Evolutionary conservation across 805 yeast species (phyloP), one percentile per base, ranked within the genome.

Genomic region (Nakazawaea ishiwadae): DNA sequence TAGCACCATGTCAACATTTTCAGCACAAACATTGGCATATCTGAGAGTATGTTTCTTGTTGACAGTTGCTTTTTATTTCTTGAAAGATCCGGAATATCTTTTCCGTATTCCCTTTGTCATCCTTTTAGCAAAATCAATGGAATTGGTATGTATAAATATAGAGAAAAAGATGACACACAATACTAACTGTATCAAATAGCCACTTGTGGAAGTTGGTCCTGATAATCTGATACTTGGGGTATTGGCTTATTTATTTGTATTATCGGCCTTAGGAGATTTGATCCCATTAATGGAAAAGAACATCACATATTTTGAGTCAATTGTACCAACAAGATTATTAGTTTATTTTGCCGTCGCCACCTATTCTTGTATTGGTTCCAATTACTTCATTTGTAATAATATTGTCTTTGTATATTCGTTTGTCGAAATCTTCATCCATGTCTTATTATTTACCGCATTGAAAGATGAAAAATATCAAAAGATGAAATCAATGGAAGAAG

Each of bases 361-460:
- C 4, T 69, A 68, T 48, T 59, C 79, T 19, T 79, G 77, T 51
- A 40, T 71, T 31, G 69, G 70, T 42, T 60, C 61, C n/a, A 56
- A 63, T 33, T 66, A 69, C 16, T 56, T 62, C 18, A 44, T 82
- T n/a, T 77, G 82, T 53, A 82, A 82, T 59, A 79, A 77, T 52
- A 62, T 77, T 35, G 74, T 81, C 3, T 81, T 84, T 48, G 62
- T 72, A 4, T 81, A 72, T 53, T 58, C 77, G 23, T 81, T 83
- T 47, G 52, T 75, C 47, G 93, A 84, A 56, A 70, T 82, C 24
- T 84, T 90, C 88, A 65, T 78, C 52, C 77, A 80, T 51, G 77
- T 81, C 44, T 61, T 83, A 48, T 68, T 81, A 26, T 82, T 69
- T 57, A 75, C 71, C 53, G 69, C 81, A 32, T 62, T 84, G 45